Percentiles rank a stretch among this genome's conserved stretches.
These are phyloP conservation scores for Creolimax fragrantissima DNA, from an alignment of 78 protist species.

Conservation along the genomic window DNA sequence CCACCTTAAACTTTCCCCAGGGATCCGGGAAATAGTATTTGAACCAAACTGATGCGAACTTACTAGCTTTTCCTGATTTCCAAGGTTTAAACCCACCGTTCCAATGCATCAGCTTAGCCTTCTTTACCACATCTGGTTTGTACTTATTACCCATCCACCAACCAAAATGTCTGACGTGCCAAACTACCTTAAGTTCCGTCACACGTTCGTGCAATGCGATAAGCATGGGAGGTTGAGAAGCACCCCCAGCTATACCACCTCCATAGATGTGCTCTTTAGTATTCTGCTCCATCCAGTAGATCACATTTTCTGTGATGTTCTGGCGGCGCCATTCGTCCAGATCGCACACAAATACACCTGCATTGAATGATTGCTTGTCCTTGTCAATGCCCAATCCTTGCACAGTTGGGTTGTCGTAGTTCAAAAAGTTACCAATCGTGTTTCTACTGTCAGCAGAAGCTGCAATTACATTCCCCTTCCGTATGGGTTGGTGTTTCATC, in stretches of 20 bases:
- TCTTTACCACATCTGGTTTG: background rate
- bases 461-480: background rate
- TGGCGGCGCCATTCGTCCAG: background rate
- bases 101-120: slow-evolving; percentile 5
- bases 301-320: background rate
- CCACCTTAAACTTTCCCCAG: background rate
- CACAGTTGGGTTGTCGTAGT: background rate
- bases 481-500: background rate
- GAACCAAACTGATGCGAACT: background rate
- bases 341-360: slow-evolving; percentile 6
- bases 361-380: background rate
- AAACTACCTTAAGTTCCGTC: no score
- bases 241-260: background rate
- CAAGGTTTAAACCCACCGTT: background rate
- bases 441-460: background rate
- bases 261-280: background rate
- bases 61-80: background rate
- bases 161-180: background rate
- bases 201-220: background rate
- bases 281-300: slow-evolving; percentile 8
- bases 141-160: slow-evolving; percentile 2
- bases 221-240: slow-evolving; percentile 14
- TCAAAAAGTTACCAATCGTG: background rate
- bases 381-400: background rate
- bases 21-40: background rate